Evolutionary conservation across 1,284 basidiomycete genomes (phyloP), one percentile per base, ranked within the genome.

Genomic region (Pascua guehoae): DNA sequence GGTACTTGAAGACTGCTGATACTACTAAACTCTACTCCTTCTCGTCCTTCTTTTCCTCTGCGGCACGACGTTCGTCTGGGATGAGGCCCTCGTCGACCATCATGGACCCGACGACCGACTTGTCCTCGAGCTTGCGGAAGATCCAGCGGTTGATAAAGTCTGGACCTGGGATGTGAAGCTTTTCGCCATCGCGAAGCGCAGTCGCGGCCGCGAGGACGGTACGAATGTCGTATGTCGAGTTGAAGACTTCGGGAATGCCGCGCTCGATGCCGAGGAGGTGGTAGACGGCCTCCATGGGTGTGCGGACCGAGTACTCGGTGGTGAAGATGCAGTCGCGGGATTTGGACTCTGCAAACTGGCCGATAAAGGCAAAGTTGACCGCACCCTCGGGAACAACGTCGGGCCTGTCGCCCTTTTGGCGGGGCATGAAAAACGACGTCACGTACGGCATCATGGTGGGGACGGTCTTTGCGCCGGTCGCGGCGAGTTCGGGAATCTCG

Each of bases 291-390:
- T 52, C 39, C 51, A 53, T 53, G 1, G 51, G 45, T 24, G 51
- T 47, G 4, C 51, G 45, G n/a, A 47, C 51, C 4, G 51, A 46
- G 45, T 53, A 53, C 45, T 53, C 51, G 14, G 24, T 41, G 15
- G 51, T 53, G 24, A 53, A 47, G 51, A 53, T 41, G 24, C 44
- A 47, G 51, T 53, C 51, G 38, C 45, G 38, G 9, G 45, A 41
- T 18, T 40, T 16, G 14, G 43, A 12, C 50, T 51, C 39, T 5
- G 51, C 51, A 46, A 53, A 53, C 45, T 53, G 51, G 15, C 51
- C 51, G 40, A 53, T 16, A 44, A 53, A 53, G 0, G 44, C n/a
- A 36, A 47, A 47, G 51, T 53, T 53, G 24, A 24, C 32, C 11
- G 51, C 37, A 3, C 44, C 51, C 5, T 47, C 44, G 18, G 51